Evolutionary conservation across 768 basidiomycete genomes (phyloP).

Genomic region (Russula virescens): DNA sequence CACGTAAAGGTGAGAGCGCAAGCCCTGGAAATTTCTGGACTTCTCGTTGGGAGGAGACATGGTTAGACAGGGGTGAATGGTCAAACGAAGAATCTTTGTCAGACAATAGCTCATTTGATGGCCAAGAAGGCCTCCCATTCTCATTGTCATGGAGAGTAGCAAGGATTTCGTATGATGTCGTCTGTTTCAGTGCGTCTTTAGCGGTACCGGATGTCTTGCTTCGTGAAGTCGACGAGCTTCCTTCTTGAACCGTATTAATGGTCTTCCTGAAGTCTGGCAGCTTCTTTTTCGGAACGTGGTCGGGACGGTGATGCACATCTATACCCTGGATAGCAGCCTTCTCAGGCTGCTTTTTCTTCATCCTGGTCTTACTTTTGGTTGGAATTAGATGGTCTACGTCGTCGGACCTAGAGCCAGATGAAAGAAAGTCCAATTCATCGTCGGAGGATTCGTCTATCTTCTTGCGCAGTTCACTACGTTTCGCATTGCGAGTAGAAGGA

Average conservation of each 20-base stretch:
- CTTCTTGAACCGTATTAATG: not conserved
- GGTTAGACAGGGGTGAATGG: not conserved
- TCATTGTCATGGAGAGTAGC: slow-evolving; percentile 7
- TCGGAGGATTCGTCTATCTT: slow-evolving; percentile 8
- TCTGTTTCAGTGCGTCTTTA: not conserved
- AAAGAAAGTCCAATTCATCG: slow-evolving; percentile 19
- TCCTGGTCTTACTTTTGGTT: slow-evolving; percentile 2
- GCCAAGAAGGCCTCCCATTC: not conserved
- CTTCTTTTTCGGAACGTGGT: slow-evolving; percentile 9
- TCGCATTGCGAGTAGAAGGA: not conserved
- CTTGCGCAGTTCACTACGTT: not conserved
- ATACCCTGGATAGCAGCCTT: not conserved
- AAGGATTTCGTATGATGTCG: slow-evolving; percentile 1
- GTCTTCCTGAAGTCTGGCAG: slow-evolving; percentile 21
- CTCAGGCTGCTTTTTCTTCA: not conserved
- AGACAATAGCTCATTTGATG: slow-evolving; percentile 8
- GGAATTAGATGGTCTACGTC: not conserved
- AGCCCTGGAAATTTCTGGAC: slow-evolving; percentile 3
- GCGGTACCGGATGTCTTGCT: not conserved
- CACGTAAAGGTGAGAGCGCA: slow-evolving; percentile 2
- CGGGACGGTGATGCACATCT: not conserved
- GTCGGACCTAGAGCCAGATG: slow-evolving; percentile 16
- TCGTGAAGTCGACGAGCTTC: slow-evolving; percentile 6
- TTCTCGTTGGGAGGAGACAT: not conserved
- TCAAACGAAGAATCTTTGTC: not conserved